Base-by-base conservation (phyloP, 345 rosid species). In the Murraya paniculata region DNA sequence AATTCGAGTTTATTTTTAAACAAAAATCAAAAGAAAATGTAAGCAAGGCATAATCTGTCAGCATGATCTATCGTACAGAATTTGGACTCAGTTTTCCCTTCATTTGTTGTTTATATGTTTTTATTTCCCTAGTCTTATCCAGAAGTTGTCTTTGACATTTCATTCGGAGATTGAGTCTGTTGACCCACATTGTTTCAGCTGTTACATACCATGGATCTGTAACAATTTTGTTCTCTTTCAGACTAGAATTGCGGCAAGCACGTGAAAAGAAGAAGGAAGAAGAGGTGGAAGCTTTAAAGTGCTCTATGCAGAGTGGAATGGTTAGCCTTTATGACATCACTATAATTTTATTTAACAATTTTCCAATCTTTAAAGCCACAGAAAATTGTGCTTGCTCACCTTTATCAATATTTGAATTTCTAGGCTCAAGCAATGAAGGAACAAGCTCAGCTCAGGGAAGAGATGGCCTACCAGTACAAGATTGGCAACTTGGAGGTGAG, bases 401-500 rank as follows among this genome's bases (percentile, higher is more conserved):
- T 65, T 35, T 31, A 41, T 75, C 60, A 28, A n/a, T 24, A 45
- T 64, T 28, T 60, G 56, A 76, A 75, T 83, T 61, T 76, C 25
- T 81, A 94, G 98, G 98, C 97, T 22, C 94, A 94, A 85, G 98
- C 94, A 68, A 94, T 92, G 98, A 96, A 91, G 84, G 97, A 96
- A 62, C 99, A 95, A 86, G 97, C 98, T 74, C 93, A 77, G 61
- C 87, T 96, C 71, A 86, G 85, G 82, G 98, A 96, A 85, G 99
- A 96, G 84, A 96, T 94, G 99, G 97, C 93, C 31, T 91, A 86
- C 80, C 91, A 90, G 50, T 96, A 91, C 90, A 95, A 93, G 92
- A 85, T 95, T 67, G 97, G 98, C 73, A 94, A 93, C 84, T 85
- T 82, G 67, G 99, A 93, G 99, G 99, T 91, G 33, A 75, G 77